These are phyloP conservation scores for Salix brachista DNA, from an alignment of 345 rosid genomes.

Conservation along the genomic window DNA sequence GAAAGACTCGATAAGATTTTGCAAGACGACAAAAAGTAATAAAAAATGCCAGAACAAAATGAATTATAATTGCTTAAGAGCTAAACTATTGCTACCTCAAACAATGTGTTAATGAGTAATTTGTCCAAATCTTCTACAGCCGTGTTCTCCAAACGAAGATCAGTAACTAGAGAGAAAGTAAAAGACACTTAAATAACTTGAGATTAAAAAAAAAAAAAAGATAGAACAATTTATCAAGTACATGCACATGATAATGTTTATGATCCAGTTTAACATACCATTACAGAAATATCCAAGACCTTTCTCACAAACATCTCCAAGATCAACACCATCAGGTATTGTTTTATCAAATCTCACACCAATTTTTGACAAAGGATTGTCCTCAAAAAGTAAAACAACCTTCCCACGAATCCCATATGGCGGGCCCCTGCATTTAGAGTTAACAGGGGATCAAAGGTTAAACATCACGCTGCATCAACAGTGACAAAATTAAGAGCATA, in stretches of 20 bases:
- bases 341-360: slow-evolving; percentile 85
- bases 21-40: slow-evolving; percentile 14
- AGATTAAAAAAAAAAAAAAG: slow-evolving; percentile 13
- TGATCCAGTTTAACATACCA: slow-evolving; percentile 38
- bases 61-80: not conserved
- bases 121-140: slow-evolving; percentile 53
- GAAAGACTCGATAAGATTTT: slow-evolving; percentile 8
- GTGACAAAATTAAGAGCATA: not conserved
- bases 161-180: slow-evolving; percentile 43
- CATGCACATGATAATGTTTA: slow-evolving; percentile 1
- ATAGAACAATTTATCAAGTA: not conserved
- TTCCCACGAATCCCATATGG: slow-evolving; percentile 58
- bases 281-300: slow-evolving; percentile 81
- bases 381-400: slow-evolving; percentile 59
- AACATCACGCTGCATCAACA: not conserved
- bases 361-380: slow-evolving; percentile 69
- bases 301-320: slow-evolving; percentile 60
- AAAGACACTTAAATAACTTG: slow-evolving; percentile 15
- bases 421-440: slow-evolving; percentile 54
- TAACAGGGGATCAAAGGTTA: not conserved
- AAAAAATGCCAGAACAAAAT: slow-evolving; percentile 4
- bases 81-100: slow-evolving; percentile 59
- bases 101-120: slow-evolving; percentile 61
- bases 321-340: slow-evolving; percentile 81
- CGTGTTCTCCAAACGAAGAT: slow-evolving; percentile 58